Conservation (phyloP, 306 rosid species). For the Rosa lucieae region DNA sequence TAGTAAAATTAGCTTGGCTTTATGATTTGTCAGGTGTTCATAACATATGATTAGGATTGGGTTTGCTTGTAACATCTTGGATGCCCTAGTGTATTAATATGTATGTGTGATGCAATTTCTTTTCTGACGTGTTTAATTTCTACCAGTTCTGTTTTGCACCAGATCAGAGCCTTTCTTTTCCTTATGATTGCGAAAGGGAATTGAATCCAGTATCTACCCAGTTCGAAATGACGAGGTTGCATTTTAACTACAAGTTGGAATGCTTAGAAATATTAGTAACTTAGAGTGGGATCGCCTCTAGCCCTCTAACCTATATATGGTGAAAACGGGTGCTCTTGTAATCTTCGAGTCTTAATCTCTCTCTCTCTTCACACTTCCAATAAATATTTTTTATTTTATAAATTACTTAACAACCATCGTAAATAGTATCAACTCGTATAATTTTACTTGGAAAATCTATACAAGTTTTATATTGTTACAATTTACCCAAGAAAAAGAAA, state of each 20-base stretch:
- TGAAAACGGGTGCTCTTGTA: too few relatives aligned
- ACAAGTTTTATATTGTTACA: too few relatives aligned
- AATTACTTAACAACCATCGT: too few relatives aligned
- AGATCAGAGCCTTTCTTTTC: background rate
- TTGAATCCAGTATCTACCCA: background rate
- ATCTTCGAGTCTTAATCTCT: too few relatives aligned
- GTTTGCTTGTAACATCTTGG: background rate
- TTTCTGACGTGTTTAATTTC: background rate
- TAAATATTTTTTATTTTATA: too few relatives aligned
- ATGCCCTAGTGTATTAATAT: background rate
- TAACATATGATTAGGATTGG: conserved; percentile 5
- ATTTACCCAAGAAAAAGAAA: too few relatives aligned
- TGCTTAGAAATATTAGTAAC: too few relatives aligned
- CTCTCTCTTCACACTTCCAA: too few relatives aligned
- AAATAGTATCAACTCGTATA: too few relatives aligned
- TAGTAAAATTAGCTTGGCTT: conserved; percentile 2
- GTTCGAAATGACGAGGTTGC: background rate
- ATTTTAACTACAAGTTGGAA: background rate
- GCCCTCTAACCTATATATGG: too few relatives aligned
- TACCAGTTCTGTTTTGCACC: background rate
- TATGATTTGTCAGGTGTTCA: conserved; percentile 1
- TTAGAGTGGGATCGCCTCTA: too few relatives aligned
- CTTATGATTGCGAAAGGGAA: background rate
- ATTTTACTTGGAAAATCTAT: too few relatives aligned
- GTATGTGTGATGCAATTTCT: background rate